Base-by-base conservation (phyloP, 2,329 filamentous ascomycete species). In the Aspergillus ibericus region DNA sequence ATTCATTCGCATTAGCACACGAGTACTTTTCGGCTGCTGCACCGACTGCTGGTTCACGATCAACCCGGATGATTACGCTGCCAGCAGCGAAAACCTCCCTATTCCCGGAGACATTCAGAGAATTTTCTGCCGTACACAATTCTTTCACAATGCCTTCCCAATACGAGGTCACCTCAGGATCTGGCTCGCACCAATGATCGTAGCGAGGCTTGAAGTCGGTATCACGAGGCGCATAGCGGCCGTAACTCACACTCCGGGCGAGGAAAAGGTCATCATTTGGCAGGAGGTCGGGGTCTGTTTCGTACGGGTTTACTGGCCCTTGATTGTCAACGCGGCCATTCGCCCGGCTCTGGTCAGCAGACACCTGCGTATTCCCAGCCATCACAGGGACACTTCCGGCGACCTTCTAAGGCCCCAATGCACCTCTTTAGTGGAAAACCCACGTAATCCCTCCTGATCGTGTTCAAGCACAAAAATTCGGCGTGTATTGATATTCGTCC, bases 171-270 rank as follows among this genome's bases (percentile, higher is more conserved):
- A 63, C 63, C 18, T 70, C 66, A 3, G 70, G 65, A 48, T 73
- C 68, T 15, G 68, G 64, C 22, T 68, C 66, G 50, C 70, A 67
- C 70, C 74, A 77, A 47, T 68, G 63, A 49, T 66, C 67, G 52
- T 72, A 66, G 42, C 64, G 68, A 40, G 75, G 74, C 27, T 63
- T 67, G 60, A 77, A 78, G 58, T 78, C 75, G 53, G 69, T 67
- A 27, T 65, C 58, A 18, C 64, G 66, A 10, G 73, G 70, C 18
- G 62, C 56, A 59, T 75, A 76, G 16, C 73, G 73, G 20, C 74
- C 72, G 61, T 73, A 75, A 5, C 71, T 66, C 51, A 66, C 59
- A 49, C 69, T 73, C 53, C 67, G 68, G 36, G 63, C 62, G 22
- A 75, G 60, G 56, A 74, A 76, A 1, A 70, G 68, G 55, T 76